phyloP scores from a whole-genome alignment of 2,329 filamentous ascomycete genomes.

The Orbilia brochopaga region DNA sequence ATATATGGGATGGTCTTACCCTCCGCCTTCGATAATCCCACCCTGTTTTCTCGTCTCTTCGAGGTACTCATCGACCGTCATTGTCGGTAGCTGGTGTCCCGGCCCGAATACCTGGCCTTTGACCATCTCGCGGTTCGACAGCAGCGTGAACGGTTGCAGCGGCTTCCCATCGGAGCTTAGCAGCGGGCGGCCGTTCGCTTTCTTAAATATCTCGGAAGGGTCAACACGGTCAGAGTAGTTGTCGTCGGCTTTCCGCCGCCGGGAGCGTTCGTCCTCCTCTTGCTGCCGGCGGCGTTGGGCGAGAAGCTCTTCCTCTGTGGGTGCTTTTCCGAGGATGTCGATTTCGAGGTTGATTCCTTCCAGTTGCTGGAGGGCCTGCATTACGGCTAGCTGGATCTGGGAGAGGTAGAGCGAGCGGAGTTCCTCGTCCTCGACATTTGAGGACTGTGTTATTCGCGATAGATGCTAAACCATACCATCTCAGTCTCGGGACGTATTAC shows the following conservation, averaged over 20 bases:
- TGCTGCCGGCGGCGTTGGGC: slow-evolving; percentile 57
- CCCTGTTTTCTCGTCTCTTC: slow-evolving; percentile 85
- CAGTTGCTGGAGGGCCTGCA: slow-evolving; percentile 83
- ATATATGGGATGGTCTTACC: slow-evolving; percentile 69
- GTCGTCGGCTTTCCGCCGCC: slow-evolving; percentile 60
- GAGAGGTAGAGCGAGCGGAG: slow-evolving; percentile 79
- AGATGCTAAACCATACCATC: slow-evolving; percentile 15
- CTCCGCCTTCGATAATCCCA: slow-evolving; percentile 88
- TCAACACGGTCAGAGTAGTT: slow-evolving; percentile 78
- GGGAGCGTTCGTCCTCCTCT: slow-evolving; percentile 61
- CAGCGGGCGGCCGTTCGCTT: slow-evolving; percentile 70
- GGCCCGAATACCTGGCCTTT: slow-evolving; percentile 82
- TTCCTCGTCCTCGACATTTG: slow-evolving; percentile 81
- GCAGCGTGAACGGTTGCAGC: slow-evolving; percentile 85
- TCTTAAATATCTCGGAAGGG: slow-evolving; percentile 61
- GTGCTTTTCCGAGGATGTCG: slow-evolving; percentile 78
- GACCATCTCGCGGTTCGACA: slow-evolving; percentile 76
- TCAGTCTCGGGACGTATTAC: neutral
- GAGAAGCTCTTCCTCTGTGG: slow-evolving; percentile 60
- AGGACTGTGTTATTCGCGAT: slow-evolving; percentile 43
- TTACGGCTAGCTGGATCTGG: slow-evolving; percentile 73
- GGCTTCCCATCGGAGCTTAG: slow-evolving; percentile 81
- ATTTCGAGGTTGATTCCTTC: slow-evolving; percentile 85
- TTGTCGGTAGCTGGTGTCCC: slow-evolving; percentile 92
- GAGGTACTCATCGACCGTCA: slow-evolving; percentile 97